Evolutionary conservation across 352 stramenopile species (phyloP).

Genomic region (Phytopythium chamaehyphon): DNA sequence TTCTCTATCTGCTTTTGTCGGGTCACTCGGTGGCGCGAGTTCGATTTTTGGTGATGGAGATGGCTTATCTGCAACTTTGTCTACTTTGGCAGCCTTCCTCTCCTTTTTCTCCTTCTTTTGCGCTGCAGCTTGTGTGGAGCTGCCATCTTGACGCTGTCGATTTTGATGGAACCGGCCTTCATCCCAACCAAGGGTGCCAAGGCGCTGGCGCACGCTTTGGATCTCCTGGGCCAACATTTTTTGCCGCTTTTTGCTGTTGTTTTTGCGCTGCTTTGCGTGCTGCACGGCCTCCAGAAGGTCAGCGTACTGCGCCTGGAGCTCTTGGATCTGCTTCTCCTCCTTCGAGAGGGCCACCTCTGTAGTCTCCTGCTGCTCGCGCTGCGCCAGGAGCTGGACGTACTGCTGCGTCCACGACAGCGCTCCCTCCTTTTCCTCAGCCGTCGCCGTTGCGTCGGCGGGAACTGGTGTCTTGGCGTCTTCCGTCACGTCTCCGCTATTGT

Average conservation of each 20-base stretch:
- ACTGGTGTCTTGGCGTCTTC: neutral
- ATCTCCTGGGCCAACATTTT: constrained; percentile 31
- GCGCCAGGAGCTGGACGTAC: constrained; percentile 60
- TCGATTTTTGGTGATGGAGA: too few relatives aligned
- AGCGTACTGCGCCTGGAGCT: constrained; percentile 48
- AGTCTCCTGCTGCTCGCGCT: constrained; percentile 37
- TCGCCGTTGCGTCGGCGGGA: constrained; percentile 5
- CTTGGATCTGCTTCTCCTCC: constrained; percentile 31
- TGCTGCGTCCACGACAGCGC: constrained; percentile 73
- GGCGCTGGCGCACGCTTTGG: constrained; percentile 12
- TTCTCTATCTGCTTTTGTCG: too few relatives aligned
- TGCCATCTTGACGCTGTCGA: neutral
- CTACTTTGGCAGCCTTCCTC: neutral
- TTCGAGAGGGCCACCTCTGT: constrained; percentile 24
- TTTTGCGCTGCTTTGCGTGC: constrained; percentile 48
- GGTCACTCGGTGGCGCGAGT: neutral
- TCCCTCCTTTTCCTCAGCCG: constrained; percentile 10
- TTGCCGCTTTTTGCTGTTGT: constrained; percentile 54
- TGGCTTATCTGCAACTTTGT: too few relatives aligned
- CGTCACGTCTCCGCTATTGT: constrained; percentile 1
- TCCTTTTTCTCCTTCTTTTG: constrained; percentile 6
- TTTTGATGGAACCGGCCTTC: constrained; percentile 17
- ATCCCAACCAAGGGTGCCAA: constrained; percentile 19
- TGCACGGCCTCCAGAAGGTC: constrained; percentile 26
- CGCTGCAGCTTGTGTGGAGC: constrained; percentile 2